These are phyloP conservation scores for Polyrhizophydium stewartii DNA, from an alignment of 371 early-diverging fungal genomes.

Conservation along the genomic window DNA sequence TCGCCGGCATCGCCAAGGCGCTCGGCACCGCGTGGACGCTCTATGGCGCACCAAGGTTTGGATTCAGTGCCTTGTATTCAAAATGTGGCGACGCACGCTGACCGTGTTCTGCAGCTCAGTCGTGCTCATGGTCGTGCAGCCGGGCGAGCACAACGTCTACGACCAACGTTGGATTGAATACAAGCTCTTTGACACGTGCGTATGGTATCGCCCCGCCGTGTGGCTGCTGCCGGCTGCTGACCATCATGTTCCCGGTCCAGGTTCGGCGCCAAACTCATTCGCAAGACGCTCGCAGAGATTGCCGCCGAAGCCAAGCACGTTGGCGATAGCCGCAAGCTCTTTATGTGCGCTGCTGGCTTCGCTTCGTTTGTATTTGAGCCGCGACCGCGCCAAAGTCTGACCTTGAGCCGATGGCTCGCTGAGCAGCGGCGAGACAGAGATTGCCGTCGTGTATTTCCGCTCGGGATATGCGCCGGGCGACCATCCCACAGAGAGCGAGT, in stretches of 20 bases:
- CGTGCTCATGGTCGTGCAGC: constrained; percentile 87
- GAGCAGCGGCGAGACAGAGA: constrained; percentile 59
- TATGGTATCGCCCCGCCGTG: background rate
- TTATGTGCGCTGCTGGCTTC: constrained; percentile 50
- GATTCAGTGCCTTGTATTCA: too few species aligned
- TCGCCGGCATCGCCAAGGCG: constrained; percentile 69
- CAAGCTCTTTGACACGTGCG: constrained; percentile 67
- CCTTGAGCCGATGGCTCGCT: too few species aligned
- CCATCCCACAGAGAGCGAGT: constrained; percentile 75
- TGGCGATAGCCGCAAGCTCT: constrained; percentile 51
- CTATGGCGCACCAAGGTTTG: constrained; percentile 60
- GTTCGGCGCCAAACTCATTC: constrained; percentile 57
- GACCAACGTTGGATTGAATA: constrained; percentile 94
- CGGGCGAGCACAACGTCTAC: constrained; percentile 88
- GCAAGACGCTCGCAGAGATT: constrained; percentile 66
- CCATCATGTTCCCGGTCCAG: too few species aligned
- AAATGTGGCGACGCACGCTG: too few species aligned
- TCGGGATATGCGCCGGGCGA: constrained; percentile 91
- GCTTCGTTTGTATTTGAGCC: too few species aligned
- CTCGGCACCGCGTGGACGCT: constrained; percentile 77
- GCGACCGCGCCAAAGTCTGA: too few species aligned
- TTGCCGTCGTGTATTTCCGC: constrained; percentile 89
- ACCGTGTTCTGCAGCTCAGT: constrained; percentile 69
- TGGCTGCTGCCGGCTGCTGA: too few species aligned
- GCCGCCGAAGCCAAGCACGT: constrained; percentile 50